A percentile compares a stretch with the other conserved stretches of the same genome.
Conservation (phyloP, 345 rosid genomes). For the Pugionium cornutum region DNA sequence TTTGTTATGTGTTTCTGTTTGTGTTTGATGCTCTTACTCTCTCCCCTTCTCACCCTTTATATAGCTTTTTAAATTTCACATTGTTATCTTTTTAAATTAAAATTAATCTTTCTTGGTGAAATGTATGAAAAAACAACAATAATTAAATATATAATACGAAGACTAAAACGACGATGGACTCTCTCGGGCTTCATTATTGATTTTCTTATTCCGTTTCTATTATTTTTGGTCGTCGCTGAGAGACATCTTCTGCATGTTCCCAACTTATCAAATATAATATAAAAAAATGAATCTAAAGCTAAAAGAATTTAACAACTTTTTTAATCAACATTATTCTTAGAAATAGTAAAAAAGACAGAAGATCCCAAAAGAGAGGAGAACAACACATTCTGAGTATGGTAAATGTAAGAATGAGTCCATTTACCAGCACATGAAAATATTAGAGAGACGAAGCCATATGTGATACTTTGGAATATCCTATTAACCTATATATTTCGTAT, state of each 20-base stretch:
- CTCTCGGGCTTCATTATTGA: constrained; percentile 22
- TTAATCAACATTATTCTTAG: too few relatives aligned
- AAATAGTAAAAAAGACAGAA: neutral
- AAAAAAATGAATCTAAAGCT: constrained; percentile 27
- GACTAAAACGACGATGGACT: constrained; percentile 8
- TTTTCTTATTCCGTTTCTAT: constrained; percentile 9
- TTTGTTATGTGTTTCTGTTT: constrained; percentile 16
- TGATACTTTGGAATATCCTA: neutral
- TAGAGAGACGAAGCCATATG: too few relatives aligned
- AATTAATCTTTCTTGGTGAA: constrained; percentile 4
- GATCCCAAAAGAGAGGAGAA: neutral
- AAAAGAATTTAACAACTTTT: neutral
- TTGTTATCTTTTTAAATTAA: neutral
- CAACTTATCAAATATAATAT: constrained; percentile 17
- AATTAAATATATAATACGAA: constrained; percentile 20
- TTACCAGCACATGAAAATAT: constrained; percentile 5
- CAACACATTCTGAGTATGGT: constrained; percentile 1
- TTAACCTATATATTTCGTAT: too few relatives aligned
- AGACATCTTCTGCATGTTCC: constrained; percentile 33
- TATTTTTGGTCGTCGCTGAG: constrained; percentile 31
- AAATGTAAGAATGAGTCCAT: neutral
- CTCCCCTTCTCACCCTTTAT: constrained; percentile 47
- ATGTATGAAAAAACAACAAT: neutral
- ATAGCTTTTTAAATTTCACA: constrained; percentile 45
- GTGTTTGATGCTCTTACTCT: constrained; percentile 39